Evolutionary conservation across 345 rosid genomes (phyloP).

Genomic region (Zanthoxylum bungeanum): DNA sequence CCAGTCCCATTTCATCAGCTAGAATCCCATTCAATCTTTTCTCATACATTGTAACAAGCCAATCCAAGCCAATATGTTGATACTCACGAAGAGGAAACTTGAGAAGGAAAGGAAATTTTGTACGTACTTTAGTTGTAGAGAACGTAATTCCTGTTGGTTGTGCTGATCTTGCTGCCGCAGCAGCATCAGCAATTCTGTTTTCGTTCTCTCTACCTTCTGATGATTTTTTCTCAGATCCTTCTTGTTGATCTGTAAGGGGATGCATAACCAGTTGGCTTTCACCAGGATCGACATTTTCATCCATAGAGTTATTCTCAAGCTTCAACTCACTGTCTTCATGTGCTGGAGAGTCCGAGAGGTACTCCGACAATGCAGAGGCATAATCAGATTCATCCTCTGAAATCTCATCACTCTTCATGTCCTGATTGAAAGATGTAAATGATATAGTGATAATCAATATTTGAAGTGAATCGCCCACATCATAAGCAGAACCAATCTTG

Average conservation of each 20-base stretch:
- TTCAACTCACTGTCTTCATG: slow-evolving; percentile 29
- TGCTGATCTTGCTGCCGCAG: slow-evolving; percentile 98
- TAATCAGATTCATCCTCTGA: slow-evolving; percentile 73
- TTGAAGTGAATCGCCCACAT: not conserved
- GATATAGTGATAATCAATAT: slow-evolving; percentile 23
- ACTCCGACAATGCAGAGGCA: slow-evolving; percentile 63
- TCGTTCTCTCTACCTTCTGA: slow-evolving; percentile 50
- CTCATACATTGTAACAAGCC: slow-evolving; percentile 99
- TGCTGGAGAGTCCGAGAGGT: slow-evolving; percentile 35
- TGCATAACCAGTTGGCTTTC: slow-evolving; percentile 27
- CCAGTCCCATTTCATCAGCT: slow-evolving; percentile 99
- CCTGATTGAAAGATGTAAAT: slow-evolving; percentile 46
- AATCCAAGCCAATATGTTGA: slow-evolving; percentile 98
- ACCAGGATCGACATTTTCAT: slow-evolving; percentile 37
- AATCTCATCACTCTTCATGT: slow-evolving; percentile 41
- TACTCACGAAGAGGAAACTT: slow-evolving; percentile 97
- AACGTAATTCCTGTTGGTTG: slow-evolving; percentile 99
- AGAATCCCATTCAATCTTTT: slow-evolving; percentile 94
- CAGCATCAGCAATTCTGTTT: slow-evolving; percentile 90
- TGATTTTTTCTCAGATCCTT: slow-evolving; percentile 30
- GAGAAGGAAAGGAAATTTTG: slow-evolving; percentile 95
- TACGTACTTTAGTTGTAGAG: slow-evolving; percentile 92
- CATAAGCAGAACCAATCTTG: slow-evolving; percentile 25
- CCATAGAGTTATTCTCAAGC: slow-evolving; percentile 37
- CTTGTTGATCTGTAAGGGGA: slow-evolving; percentile 35